phyloP scores from a whole-genome alignment of 1,284 basidiomycete species.

The Marasmius oreades region DNA sequence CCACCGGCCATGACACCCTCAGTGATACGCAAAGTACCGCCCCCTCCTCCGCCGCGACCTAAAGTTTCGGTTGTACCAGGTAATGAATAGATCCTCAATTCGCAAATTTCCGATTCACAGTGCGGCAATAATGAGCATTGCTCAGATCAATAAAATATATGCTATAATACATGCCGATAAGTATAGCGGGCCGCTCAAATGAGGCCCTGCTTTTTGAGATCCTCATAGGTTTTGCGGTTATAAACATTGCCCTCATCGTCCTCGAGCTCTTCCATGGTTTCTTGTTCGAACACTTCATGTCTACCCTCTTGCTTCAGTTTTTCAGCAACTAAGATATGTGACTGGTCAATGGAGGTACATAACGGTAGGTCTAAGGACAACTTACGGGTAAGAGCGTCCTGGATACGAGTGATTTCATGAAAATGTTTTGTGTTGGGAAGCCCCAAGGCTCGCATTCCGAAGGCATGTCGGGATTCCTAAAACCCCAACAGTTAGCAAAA shows the following conservation, averaged over 20 bases:
- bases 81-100: neutral
- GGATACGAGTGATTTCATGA: constrained; percentile 96
- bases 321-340: constrained; percentile 71
- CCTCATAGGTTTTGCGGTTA: constrained; percentile 87
- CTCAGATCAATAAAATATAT: no score
- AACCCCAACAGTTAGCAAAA: constrained; percentile 19
- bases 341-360: neutral
- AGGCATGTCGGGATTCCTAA: constrained; percentile 93
- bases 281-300: constrained; percentile 86
- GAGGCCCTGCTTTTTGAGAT: constrained; percentile 88
- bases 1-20: constrained; percentile 51
- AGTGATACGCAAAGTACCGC: constrained; percentile 29
- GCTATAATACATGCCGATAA: neutral
- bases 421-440: constrained; percentile 99
- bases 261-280: constrained; percentile 95
- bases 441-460: constrained; percentile 97
- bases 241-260: constrained; percentile 97
- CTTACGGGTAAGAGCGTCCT: constrained; percentile 91
- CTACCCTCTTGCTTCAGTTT: constrained; percentile 93
- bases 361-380: constrained; percentile 19
- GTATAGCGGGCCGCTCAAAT: constrained; percentile 43
- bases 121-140: no score
- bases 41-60: constrained; percentile 30
- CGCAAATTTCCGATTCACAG: no score
- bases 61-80: neutral